Evolutionary conservation across 75 land plant species (phyloP).

Genomic region (Larix kaempferi): DNA sequence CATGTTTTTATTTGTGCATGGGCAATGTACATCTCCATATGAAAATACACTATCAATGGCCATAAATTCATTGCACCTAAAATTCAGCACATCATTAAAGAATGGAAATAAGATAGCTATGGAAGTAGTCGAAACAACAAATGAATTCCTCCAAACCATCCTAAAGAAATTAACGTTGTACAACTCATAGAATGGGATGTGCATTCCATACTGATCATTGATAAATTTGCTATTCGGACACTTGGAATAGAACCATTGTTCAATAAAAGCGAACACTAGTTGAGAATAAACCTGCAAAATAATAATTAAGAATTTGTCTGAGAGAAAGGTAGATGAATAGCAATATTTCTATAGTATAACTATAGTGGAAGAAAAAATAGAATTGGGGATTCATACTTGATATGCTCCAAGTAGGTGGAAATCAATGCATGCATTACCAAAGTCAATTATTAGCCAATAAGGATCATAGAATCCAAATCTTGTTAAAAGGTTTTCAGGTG

Average conservation of each 20-base stretch:
- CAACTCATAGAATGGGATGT: conserved; percentile 2
- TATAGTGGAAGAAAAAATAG: too few relatives aligned
- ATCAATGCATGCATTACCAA: conserved; percentile 71
- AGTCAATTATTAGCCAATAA: conserved; percentile 69
- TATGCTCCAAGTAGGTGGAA: conserved; percentile 73
- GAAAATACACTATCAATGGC: too few relatives aligned
- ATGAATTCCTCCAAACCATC: conserved; percentile 20
- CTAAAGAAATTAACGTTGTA: conserved; percentile 13
- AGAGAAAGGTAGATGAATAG: too few relatives aligned
- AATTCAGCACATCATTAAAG: too few relatives aligned
- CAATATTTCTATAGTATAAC: too few relatives aligned
- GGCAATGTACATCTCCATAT: too few relatives aligned
- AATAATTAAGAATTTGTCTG: too few relatives aligned
- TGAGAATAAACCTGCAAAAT: conserved; percentile 41
- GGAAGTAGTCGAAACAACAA: too few relatives aligned
- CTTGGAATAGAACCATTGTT: conserved; percentile 3
- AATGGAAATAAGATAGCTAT: too few relatives aligned
- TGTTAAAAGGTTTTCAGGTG: conserved; percentile 71
- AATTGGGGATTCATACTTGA: too few relatives aligned
- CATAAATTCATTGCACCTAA: too few relatives aligned
- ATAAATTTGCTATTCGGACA: background rate
- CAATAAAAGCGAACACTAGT: conserved; percentile 20
- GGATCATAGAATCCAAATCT: conserved; percentile 71
- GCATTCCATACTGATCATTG: background rate
- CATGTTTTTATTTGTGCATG: too few relatives aligned